Evolutionary conservation across 495 filamentous ascomycete species (phyloP), one percentile per base, ranked within the genome.

Genomic region (Aspergillus biplanus): DNA sequence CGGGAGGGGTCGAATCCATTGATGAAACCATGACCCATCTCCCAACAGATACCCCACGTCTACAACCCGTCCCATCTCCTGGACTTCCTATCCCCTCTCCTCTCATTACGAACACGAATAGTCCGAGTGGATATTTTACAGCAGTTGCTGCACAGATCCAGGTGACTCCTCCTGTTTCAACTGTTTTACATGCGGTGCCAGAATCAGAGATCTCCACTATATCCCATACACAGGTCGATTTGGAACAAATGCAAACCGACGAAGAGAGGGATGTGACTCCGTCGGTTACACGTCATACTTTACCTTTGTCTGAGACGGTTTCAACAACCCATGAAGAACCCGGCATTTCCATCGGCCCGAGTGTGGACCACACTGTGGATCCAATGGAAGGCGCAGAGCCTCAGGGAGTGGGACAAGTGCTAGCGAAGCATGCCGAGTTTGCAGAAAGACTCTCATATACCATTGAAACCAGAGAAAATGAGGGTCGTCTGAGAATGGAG

Each of bases 11-110:
- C 9, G 58, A 61, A 18, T 27, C 42, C 15, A 44, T 44, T 18
- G 72, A 71, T 53, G 66, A 69, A n/a, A 57, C 65, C 52, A 39
- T 48, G n/a, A 37, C 58, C 12, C 66, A 70, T 39, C 61, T 71
- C 35, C 76, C 76, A 6, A 79, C 68, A 42, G 71, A 74, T 52
- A 81, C 80, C 5, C 82, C 82, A 5, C 78, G 76, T 11, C 70
- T 83, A 15, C 70, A 75, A 32, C 81, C 80, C 16, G 62, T 83
- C 21, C 74, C 78, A 49, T 82, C 80, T 31, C 76, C 80, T 21
- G 73, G 70, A 5, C 75, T 83, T 42, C 78, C 81, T 42, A 69
- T 77, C 35, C 79, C 80, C 1, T 82, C 82, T 7, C 80, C 82
- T 5, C 66, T 83, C 5, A 58, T 78, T 1, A 74, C 79, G 9